Conservation (phyloP, 2,329 filamentous ascomycete species). For the Colletotrichum abscissum region DNA sequence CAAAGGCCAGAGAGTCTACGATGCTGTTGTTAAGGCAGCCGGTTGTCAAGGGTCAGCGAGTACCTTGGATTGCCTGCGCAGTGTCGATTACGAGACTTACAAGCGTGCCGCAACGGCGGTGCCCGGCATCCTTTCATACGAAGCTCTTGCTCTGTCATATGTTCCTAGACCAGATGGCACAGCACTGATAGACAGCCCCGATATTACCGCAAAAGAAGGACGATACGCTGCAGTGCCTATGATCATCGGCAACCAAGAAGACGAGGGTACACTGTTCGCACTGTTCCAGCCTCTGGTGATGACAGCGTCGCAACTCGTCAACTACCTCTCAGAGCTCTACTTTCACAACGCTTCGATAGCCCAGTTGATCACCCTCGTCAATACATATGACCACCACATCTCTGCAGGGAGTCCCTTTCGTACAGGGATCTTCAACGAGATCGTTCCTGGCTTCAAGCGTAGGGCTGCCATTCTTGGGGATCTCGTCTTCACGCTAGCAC, state of each 20-base stretch:
- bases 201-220: constrained; percentile 63
- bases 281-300: constrained; percentile 77
- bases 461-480: constrained; percentile 82
- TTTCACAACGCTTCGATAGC: constrained; percentile 66
- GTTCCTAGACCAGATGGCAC: constrained; percentile 78
- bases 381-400: constrained; percentile 68
- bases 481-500: constrained; percentile 77
- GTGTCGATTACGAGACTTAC: constrained; percentile 67
- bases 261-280: constrained; percentile 81
- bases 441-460: constrained; percentile 83
- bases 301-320: constrained; percentile 65
- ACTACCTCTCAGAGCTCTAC: constrained; percentile 70
- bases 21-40: constrained; percentile 67
- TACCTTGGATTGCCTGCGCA: constrained; percentile 74
- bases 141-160: constrained; percentile 77
- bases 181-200: constrained; percentile 71
- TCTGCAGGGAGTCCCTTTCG: constrained; percentile 77
- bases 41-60: constrained; percentile 70
- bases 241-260: constrained; percentile 79
- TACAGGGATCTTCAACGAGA: constrained; percentile 74
- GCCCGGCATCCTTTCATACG: constrained; percentile 75
- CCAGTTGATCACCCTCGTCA: constrained; percentile 67
- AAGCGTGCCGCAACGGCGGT: constrained; percentile 77
- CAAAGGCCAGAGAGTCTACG: constrained; percentile 74
- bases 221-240: constrained; percentile 61